Conservation (phyloP, 257 asterid genomes). For the Datura wrightii region DNA sequence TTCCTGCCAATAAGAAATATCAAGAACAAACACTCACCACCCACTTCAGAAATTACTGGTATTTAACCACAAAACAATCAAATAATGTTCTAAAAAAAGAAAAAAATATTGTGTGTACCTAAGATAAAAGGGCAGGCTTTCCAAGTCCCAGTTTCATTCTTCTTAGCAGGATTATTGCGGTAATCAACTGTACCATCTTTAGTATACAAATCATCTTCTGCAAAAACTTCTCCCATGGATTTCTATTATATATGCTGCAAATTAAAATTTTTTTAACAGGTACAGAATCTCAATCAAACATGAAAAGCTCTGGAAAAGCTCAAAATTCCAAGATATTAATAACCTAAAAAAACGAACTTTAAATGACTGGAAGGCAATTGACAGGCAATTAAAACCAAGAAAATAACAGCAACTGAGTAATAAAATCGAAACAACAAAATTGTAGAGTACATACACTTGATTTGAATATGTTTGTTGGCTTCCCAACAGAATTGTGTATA, state of each 20-base stretch:
- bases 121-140: conserved; percentile 76
- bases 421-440: background rate
- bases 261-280: background rate
- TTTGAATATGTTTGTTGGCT: background rate
- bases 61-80: no score
- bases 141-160: conserved; percentile 78
- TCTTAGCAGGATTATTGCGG: conserved; percentile 66
- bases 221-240: conserved; percentile 37
- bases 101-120: conserved; percentile 44
- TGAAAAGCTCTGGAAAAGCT: background rate
- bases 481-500: background rate
- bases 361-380: background rate
- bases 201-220: conserved; percentile 55
- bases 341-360: background rate
- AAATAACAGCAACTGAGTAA: background rate
- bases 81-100: background rate
- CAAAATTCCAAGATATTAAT: background rate
- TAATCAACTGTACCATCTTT: conserved; percentile 79
- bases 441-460: background rate
- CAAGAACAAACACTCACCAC: background rate
- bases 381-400: background rate
- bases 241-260: conserved; percentile 28
- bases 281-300: background rate
- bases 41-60: background rate
- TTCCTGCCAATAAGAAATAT: conserved; percentile 1